Base-by-base conservation (phyloP, 192 early-diverging fungal species). In the Coemansia sp. region DNA sequence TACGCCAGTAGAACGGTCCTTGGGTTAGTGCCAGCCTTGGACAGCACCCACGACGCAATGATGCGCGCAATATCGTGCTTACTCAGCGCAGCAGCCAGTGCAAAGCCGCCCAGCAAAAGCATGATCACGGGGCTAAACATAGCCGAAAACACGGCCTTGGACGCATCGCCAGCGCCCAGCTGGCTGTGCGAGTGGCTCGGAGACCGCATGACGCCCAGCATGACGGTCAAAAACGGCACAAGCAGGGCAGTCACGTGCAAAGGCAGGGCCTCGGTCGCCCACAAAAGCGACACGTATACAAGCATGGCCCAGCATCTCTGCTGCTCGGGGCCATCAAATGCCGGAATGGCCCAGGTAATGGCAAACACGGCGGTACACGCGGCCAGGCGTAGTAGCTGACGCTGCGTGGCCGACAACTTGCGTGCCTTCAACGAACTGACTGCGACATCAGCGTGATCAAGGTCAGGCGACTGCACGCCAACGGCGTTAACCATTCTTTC, bases 41-140 rank as follows among this genome's bases (percentile, higher is more conserved):
- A 88, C 8, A 98, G 85, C n/a, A 97, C 89, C 68, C 89, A 87
- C 14, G 93, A 92, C 2, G 96, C 96, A 66, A 94, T 79, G 45
- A 89, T 87, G 65, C 94, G 95, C 45, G 96, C 96, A 84, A 98
- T 94, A 68, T 92, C 88, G 77, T 95, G 94, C 84, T 97, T 97
- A 87, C 93, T 95, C 66, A 98, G 83, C 7, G 96, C 96, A 11
- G 90, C 93, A 9, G 95, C 96, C 61, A 98, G 88, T 7, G 95
- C 86, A 84, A 98, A 98, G 0, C 96, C 95, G 68, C 96, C 95
- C 16, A 98, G 85, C 1, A 98, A 84, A 6, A 98, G 79, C 96
- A 98, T 97, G 64, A 98, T 94, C 27, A 96, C 94, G 1, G 96
- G 91, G 16, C 91, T 92, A 70, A 97, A 97, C 96, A 98, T 98